Percentiles rank a stretch among this genome's conserved stretches.
Evolutionary conservation across 495 filamentous ascomycete genomes (phyloP).

Genomic region (Talaromyces stipitatus): DNA sequence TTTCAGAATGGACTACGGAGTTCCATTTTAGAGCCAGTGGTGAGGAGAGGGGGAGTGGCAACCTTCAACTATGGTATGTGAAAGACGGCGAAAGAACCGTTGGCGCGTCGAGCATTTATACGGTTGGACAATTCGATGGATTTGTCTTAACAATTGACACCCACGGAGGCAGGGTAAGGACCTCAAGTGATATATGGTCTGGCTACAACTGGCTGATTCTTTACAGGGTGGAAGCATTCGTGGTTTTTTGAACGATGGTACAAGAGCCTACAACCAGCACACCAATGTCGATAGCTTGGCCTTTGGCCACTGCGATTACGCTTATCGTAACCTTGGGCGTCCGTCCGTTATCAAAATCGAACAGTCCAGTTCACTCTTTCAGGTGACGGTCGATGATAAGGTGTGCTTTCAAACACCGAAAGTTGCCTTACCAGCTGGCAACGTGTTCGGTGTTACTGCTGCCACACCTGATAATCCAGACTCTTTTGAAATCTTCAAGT

Average conservation of each 20-base stretch:
- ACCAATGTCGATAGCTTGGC: slow-evolving; percentile 75
- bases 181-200: background rate
- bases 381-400: slow-evolving; percentile 73
- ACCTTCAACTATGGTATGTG: slow-evolving; percentile 88
- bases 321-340: slow-evolving; percentile 86
- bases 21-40: slow-evolving; percentile 84
- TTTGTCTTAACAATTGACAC: slow-evolving; percentile 81
- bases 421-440: slow-evolving; percentile 65
- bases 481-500: slow-evolving; percentile 88
- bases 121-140: slow-evolving; percentile 74
- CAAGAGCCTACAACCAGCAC: slow-evolving; percentile 69
- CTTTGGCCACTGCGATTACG: slow-evolving; percentile 87
- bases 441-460: slow-evolving; percentile 81
- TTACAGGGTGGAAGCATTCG: slow-evolving; percentile 67
- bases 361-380: slow-evolving; percentile 53
- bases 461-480: slow-evolving; percentile 86
- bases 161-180: slow-evolving; percentile 62
- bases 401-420: slow-evolving; percentile 79
- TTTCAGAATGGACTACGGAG: slow-evolving; percentile 59
- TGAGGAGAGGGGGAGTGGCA: slow-evolving; percentile 77
- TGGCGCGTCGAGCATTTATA: slow-evolving; percentile 72
- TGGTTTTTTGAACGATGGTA: slow-evolving; percentile 92
- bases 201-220: slow-evolving; percentile 6
- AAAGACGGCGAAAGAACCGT: slow-evolving; percentile 59
- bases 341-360: slow-evolving; percentile 68